Percentiles rank a stretch among this genome's conserved stretches.
Conservation (phyloP, 164 flowering plant species). For the Santalum album region DNA sequence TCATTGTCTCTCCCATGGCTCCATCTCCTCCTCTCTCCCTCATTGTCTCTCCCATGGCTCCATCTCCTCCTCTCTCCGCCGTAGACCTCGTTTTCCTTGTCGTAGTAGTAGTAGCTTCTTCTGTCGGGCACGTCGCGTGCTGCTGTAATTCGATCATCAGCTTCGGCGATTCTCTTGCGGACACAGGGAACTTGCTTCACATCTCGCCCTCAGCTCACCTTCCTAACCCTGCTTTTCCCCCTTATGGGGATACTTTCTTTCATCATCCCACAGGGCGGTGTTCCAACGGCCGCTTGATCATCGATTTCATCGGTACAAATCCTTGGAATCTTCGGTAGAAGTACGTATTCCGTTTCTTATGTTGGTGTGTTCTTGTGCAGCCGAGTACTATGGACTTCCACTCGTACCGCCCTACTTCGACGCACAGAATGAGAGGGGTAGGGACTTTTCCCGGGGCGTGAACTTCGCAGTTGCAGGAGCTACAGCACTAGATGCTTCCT, state of each 20-base stretch:
- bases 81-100: neutral
- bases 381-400: constrained; percentile 31
- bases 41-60: too few species aligned
- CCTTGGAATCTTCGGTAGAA: too few species aligned
- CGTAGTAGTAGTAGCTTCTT: neutral
- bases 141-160: constrained; percentile 14
- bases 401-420: constrained; percentile 32
- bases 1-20: too few species aligned
- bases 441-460: constrained; percentile 22
- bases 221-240: constrained; percentile 1
- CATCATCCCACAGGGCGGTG: too few species aligned
- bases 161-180: constrained; percentile 35
- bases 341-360: too few species aligned
- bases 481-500: constrained; percentile 30
- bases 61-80: neutral
- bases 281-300: too few species aligned
- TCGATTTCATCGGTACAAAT: too few species aligned
- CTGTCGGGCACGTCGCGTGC: neutral
- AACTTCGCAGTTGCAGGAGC: constrained; percentile 62
- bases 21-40: neutral
- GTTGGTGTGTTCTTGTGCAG: too few species aligned
- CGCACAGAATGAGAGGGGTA: neutral
- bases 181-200: constrained; percentile 23
- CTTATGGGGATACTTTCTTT: too few species aligned
- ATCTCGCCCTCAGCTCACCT: neutral